Conservation (phyloP, 2,329 filamentous ascomycete genomes). For the Triangularia setosa region DNA sequence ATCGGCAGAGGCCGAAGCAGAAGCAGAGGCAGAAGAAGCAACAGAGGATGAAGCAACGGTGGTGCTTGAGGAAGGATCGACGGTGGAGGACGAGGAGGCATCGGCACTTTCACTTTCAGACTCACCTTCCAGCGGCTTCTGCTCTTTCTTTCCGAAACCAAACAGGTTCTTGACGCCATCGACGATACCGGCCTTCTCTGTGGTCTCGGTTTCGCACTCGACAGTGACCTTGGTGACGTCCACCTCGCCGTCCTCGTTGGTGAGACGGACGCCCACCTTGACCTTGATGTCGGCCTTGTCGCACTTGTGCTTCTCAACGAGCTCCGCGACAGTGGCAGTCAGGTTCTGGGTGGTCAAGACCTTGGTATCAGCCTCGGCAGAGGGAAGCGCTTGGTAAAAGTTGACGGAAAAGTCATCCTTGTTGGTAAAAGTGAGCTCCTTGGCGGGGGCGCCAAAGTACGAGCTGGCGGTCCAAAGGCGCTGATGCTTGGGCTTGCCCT, state of each 20-base stretch:
- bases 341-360: slow-evolving; percentile 76
- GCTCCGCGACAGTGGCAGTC: slow-evolving; percentile 72
- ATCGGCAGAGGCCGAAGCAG: slow-evolving; percentile 47
- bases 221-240: slow-evolving; percentile 72
- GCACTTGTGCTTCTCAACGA: slow-evolving; percentile 78
- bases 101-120: slow-evolving; percentile 46
- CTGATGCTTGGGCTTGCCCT: slow-evolving; percentile 70
- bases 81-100: slow-evolving; percentile 39
- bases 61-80: slow-evolving; percentile 33
- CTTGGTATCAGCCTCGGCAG: slow-evolving; percentile 53
- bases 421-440: slow-evolving; percentile 81
- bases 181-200: slow-evolving; percentile 74
- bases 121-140: slow-evolving; percentile 67
- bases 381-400: slow-evolving; percentile 69
- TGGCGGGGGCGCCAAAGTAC: slow-evolving; percentile 67
- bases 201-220: slow-evolving; percentile 76
- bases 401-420: slow-evolving; percentile 74
- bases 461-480: slow-evolving; percentile 79
- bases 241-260: slow-evolving; percentile 70
- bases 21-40: slow-evolving; percentile 37
- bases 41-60: slow-evolving; percentile 34
- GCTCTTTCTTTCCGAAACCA: slow-evolving; percentile 87
- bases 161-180: slow-evolving; percentile 96
- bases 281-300: slow-evolving; percentile 72
- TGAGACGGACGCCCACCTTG: slow-evolving; percentile 72